Evolutionary conservation across 768 basidiomycete species (phyloP), one percentile per base, ranked within the genome.

Genomic region (Sarcodon aspratus): DNA sequence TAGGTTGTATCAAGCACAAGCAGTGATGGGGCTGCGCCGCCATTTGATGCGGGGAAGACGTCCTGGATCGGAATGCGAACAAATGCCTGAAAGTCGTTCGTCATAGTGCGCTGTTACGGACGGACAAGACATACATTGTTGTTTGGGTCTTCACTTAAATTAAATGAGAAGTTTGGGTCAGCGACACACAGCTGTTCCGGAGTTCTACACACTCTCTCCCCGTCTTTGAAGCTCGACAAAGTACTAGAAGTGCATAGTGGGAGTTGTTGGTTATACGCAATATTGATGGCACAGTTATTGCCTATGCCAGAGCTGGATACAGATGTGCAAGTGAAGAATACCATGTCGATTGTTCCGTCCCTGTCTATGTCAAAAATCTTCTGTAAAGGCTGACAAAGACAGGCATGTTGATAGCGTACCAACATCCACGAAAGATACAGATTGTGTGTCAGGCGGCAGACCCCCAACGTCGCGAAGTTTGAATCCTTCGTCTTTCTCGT

Each of bases 261-360:
- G 27, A 92, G 76, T 61, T 99, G 96, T 53, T 82, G 73, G 63
- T 98, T 99, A 67, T 90, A 97, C 4, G 82, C 94, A 49, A 98
- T 85, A 59, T 94, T 95, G 63, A 99, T 76, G 45, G 69, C 69
- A 61, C 96, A 98, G 36, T 78, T 74, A 2, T 68, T 68, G 9
- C 93, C 93, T 0, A 87, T 65, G 2, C 93, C 92, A 0, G 74
- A 79, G 1, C 74, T 69, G 0, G 85, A 82, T n/a, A 88, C 78
- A 2, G 72, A 75, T 0, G 70, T 65, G 61, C 96, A 99, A 0
- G 86, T 86, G 0, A 89, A 76, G 59, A 97, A 91, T 42, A 99
- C 73, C 75, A 98, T 80, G 62, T 98, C 96, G 33, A 98, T 86
- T 1, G 95, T 94, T 1, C 96, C 96, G 57, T 98, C 96, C 7